These are phyloP conservation scores for Arthroderma uncinatum DNA, from an alignment of 2,329 filamentous ascomycete species.

Conservation along the genomic window DNA sequence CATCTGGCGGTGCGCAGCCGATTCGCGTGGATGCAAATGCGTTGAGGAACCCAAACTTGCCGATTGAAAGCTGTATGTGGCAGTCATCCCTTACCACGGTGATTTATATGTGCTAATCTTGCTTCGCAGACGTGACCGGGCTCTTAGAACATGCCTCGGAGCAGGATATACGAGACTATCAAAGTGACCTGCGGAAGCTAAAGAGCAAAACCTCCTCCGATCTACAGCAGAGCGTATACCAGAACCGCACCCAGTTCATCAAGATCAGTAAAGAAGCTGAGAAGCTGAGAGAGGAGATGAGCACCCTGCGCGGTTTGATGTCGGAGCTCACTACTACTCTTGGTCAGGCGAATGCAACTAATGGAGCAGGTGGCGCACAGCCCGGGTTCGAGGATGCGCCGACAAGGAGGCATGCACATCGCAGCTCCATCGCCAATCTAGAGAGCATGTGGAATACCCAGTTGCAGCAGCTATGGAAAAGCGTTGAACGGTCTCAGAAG, in stretches of 20 bases:
- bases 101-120: neutral
- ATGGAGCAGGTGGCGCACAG: conserved; percentile 41
- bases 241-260: conserved; percentile 96
- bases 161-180: conserved; percentile 73
- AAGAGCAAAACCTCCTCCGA: conserved; percentile 70
- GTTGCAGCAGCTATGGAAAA: conserved; percentile 79
- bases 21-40: conserved; percentile 65
- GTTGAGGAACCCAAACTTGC: conserved; percentile 66
- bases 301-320: conserved; percentile 79
- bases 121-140: conserved; percentile 39
- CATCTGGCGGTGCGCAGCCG: conserved; percentile 46
- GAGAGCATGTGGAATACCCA: conserved; percentile 59
- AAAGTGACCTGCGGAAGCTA: conserved; percentile 61
- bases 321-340: conserved; percentile 72
- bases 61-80: conserved; percentile 62
- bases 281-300: conserved; percentile 94
- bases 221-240: conserved; percentile 88
- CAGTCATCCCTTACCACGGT: neutral
- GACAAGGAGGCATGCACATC: conserved; percentile 55
- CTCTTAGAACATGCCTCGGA: conserved; percentile 77
- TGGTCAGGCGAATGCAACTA: conserved; percentile 33
- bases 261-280: conserved; percentile 99
- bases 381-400: conserved; percentile 42
- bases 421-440: conserved; percentile 73
- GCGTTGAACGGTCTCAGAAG: conserved; percentile 95